Conservation (phyloP, 305 asterid genomes). For the Fraxinus paxiana region DNA sequence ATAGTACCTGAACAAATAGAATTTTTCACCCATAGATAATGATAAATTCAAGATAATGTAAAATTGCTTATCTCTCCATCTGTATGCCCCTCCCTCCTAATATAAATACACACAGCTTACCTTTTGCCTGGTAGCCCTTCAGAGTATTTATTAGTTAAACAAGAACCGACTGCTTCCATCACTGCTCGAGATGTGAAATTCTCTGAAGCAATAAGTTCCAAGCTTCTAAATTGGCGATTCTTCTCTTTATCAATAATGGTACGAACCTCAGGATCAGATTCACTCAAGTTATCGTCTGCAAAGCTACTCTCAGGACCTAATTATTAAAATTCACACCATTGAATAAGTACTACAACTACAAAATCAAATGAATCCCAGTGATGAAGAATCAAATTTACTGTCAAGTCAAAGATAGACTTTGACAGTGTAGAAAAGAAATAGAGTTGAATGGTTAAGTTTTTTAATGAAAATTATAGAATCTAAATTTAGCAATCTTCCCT, state of each 20-base stretch:
- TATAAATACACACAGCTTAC: conserved; percentile 27
- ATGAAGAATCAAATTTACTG: conserved; percentile 5
- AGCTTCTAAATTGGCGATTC: conserved; percentile 85
- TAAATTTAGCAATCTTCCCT: neutral
- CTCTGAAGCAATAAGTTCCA: conserved; percentile 93
- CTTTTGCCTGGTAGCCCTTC: conserved; percentile 97
- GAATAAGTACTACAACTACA: neutral
- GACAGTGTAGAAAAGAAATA: neutral
- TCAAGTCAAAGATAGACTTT: neutral
- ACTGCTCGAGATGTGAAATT: conserved; percentile 96
- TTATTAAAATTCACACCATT: conserved; percentile 17
- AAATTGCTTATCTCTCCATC: neutral
- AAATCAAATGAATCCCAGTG: neutral
- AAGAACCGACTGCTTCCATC: conserved; percentile 99
- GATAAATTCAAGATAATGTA: conserved; percentile 9
- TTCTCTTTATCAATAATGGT: conserved; percentile 72
- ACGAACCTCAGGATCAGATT: conserved; percentile 75
- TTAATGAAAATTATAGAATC: neutral
- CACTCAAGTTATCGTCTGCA: conserved; percentile 52
- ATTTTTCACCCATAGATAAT: neutral
- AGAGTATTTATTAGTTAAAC: conserved; percentile 91
- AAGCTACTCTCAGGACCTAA: conserved; percentile 58
- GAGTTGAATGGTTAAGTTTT: neutral
- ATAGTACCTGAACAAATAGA: conserved; percentile 55
- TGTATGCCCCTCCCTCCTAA: neutral